These are phyloP conservation scores for Magnusiomyces sp. DNA, from an alignment of 1,139 yeast species.

Conservation along the genomic window DNA sequence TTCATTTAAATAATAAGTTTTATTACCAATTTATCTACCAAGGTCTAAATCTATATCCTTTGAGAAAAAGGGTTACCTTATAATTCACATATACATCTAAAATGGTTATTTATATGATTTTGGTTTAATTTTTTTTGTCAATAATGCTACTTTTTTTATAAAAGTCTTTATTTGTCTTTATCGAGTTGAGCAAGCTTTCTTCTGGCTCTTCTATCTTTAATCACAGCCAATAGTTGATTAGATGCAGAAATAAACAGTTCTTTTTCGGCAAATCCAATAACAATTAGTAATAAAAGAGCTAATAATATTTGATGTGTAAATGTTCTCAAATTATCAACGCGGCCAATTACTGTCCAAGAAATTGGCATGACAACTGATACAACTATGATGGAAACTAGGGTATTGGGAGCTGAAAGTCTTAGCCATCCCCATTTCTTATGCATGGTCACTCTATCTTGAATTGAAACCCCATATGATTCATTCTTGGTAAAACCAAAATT, in stretches of 20 bases:
- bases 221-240: too few relatives aligned
- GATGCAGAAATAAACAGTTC: not conserved
- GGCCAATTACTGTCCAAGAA: constrained; percentile 3
- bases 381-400: not conserved
- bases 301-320: not conserved
- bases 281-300: not conserved
- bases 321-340: not conserved
- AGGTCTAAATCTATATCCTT: too few relatives aligned
- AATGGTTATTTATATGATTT: too few relatives aligned
- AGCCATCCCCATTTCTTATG: constrained; percentile 3
- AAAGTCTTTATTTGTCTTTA: too few relatives aligned
- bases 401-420: not conserved
- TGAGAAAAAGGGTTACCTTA: too few relatives aligned
- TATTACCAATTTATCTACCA: too few relatives aligned
- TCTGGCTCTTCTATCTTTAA: too few relatives aligned
- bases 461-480: not conserved
- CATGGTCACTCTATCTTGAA: not conserved
- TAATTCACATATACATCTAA: too few relatives aligned
- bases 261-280: not conserved
- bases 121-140: too few relatives aligned
- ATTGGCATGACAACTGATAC: not conserved
- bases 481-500: not conserved
- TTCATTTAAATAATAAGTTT: too few relatives aligned
- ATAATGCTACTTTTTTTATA: too few relatives aligned
- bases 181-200: too few relatives aligned